Percentiles rank a stretch among this genome's conserved stretches.
Conservation (phyloP, 768 basidiomycete species). For the Amyloporia xantha region DNA sequence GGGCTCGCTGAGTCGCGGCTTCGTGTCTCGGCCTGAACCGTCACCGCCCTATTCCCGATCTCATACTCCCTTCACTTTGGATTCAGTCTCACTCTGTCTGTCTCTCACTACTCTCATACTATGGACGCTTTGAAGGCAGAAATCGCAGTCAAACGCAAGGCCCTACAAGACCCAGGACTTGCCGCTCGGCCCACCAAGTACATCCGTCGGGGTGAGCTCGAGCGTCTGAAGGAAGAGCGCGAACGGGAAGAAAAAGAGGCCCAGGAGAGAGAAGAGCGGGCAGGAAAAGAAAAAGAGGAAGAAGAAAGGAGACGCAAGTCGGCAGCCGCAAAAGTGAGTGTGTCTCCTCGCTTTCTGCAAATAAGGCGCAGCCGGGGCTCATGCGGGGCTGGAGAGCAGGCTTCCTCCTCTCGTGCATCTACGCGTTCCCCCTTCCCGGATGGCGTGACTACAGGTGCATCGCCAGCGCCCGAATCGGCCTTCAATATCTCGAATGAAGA, state of each 20-base stretch:
- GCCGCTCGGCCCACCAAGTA: constrained; percentile 66
- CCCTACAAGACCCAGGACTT: constrained; percentile 42
- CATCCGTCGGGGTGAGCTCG: constrained; percentile 86
- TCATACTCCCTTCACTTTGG: background rate
- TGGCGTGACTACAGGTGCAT: constrained; percentile 15
- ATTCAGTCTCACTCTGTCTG: background rate
- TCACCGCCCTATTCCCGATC: background rate
- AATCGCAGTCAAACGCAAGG: constrained; percentile 83
- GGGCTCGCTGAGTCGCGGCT: constrained; percentile 11
- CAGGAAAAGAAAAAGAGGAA: constrained; percentile 15
- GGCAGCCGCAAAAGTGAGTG: constrained; percentile 38
- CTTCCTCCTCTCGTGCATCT: constrained; percentile 11
- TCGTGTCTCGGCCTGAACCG: constrained; percentile 3
- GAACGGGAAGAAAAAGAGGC: constrained; percentile 31
- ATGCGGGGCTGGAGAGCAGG: constrained; percentile 21
- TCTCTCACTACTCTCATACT: background rate
- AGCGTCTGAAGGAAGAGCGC: constrained; percentile 51
- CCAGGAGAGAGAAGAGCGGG: constrained; percentile 19
- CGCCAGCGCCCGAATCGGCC: constrained; percentile 38
- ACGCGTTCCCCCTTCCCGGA: constrained; percentile 21
- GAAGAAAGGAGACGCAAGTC: constrained; percentile 23
- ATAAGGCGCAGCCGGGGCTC: background rate
- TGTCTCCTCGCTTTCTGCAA: constrained; percentile 1
- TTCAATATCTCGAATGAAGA: constrained; percentile 96
- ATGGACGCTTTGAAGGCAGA: constrained; percentile 94